Conservation (phyloP, 2,329 filamentous ascomycete species). For the Colletotrichum viniferum region DNA sequence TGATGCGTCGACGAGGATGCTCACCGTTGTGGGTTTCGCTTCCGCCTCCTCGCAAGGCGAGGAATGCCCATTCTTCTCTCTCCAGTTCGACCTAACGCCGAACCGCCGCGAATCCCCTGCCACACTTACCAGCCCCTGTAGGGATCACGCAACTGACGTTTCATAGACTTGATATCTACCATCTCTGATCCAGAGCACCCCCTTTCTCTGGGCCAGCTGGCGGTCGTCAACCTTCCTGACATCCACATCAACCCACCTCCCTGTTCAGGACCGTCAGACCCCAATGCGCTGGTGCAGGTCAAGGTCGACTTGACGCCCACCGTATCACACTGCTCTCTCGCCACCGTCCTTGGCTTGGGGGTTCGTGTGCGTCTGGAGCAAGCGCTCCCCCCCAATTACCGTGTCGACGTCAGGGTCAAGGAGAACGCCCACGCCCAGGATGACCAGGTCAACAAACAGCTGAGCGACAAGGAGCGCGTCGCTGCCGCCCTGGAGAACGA, state of each 20-base stretch:
- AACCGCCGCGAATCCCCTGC: not conserved
- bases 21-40: not conserved
- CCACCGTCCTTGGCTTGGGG: conserved; percentile 93
- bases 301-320: conserved; percentile 92
- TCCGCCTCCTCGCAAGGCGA: not conserved
- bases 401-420: conserved; percentile 92
- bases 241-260: conserved; percentile 78
- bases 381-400: conserved; percentile 87
- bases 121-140: not conserved
- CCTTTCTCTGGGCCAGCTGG: conserved; percentile 87
- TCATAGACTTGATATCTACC: conserved; percentile 84
- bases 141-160: conserved; percentile 36
- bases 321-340: conserved; percentile 94
- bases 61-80: not conserved
- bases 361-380: conserved; percentile 92
- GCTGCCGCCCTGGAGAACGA: conserved; percentile 94
- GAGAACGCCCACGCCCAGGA: conserved; percentile 95
- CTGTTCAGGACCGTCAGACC: conserved; percentile 55
- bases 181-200: conserved; percentile 98
- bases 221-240: conserved; percentile 94
- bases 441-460: conserved; percentile 95
- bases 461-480: conserved; percentile 95
- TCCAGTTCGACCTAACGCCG: not conserved
- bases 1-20: not conserved
- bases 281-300: conserved; percentile 70